Conservation (phyloP, 306 rosid genomes). For the Purshia tridentata region DNA sequence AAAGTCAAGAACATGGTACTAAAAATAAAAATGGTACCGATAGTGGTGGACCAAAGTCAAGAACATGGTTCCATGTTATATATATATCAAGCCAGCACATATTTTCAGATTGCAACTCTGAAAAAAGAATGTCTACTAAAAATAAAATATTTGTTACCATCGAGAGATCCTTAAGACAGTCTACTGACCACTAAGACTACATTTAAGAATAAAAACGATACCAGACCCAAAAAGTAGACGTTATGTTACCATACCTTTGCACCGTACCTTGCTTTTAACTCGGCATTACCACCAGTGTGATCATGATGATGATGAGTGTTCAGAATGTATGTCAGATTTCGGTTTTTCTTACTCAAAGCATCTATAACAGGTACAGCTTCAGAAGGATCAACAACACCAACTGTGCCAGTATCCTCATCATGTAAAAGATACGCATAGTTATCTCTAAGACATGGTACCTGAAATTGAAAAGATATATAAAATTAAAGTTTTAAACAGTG, state of each 20-base stretch:
- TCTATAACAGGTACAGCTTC: constrained; percentile 81
- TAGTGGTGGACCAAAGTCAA: background rate
- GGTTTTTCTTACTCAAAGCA: constrained; percentile 71
- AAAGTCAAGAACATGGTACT: background rate
- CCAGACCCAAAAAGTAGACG: background rate
- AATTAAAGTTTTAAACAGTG: background rate
- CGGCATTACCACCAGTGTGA: constrained; percentile 90
- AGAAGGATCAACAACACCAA: constrained; percentile 97
- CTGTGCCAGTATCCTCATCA: constrained; percentile 92
- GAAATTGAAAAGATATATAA: constrained; percentile 20
- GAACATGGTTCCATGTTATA: too few relatives aligned
- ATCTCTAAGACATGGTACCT: constrained; percentile 93
- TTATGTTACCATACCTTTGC: constrained; percentile 63
- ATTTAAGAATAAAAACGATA: background rate
- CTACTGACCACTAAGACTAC: background rate
- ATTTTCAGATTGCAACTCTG: background rate
- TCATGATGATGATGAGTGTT: constrained; percentile 94
- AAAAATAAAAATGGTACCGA: too few relatives aligned
- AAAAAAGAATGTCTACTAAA: background rate
- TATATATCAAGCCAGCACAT: background rate
- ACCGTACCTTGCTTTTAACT: constrained; percentile 87
- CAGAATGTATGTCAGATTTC: constrained; percentile 86
- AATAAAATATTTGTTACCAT: background rate
- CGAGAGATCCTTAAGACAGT: background rate
- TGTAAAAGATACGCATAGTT: constrained; percentile 90